phyloP scores from a whole-genome alignment of 2,329 filamentous ascomycete species.

The Colletotrichum kahawae region DNA sequence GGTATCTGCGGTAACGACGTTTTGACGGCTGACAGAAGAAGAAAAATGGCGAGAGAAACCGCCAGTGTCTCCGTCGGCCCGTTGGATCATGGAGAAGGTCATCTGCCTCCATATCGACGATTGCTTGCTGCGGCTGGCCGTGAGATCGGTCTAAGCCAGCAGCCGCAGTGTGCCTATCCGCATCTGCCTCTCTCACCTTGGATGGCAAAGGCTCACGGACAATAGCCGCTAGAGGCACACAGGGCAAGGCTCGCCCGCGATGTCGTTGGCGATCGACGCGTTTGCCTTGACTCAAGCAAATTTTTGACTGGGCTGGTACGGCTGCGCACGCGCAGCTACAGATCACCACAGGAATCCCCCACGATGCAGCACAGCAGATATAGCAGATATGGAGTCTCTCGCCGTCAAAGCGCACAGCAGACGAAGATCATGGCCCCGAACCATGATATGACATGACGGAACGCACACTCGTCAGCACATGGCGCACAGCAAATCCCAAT shows the following conservation, averaged over 20 bases:
- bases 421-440: background rate
- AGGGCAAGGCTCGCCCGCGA: background rate
- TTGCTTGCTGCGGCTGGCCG: background rate
- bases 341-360: background rate
- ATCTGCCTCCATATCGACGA: background rate
- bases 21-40: slow-evolving; percentile 2
- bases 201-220: background rate
- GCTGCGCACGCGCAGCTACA: background rate
- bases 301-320: background rate
- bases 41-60: slow-evolving; percentile 3
- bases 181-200: background rate
- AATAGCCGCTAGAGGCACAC: background rate
- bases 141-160: background rate
- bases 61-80: background rate
- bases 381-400: background rate
- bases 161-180: background rate
- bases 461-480: background rate
- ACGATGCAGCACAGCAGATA: background rate
- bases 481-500: background rate
- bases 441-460: slow-evolving; percentile 1
- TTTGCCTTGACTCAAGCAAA: background rate
- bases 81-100: background rate
- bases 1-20: slow-evolving; percentile 20
- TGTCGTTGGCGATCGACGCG: background rate
- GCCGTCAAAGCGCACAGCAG: background rate